Conservation (phyloP, 106 monocot species). For the Dendrobium huoshanense region DNA sequence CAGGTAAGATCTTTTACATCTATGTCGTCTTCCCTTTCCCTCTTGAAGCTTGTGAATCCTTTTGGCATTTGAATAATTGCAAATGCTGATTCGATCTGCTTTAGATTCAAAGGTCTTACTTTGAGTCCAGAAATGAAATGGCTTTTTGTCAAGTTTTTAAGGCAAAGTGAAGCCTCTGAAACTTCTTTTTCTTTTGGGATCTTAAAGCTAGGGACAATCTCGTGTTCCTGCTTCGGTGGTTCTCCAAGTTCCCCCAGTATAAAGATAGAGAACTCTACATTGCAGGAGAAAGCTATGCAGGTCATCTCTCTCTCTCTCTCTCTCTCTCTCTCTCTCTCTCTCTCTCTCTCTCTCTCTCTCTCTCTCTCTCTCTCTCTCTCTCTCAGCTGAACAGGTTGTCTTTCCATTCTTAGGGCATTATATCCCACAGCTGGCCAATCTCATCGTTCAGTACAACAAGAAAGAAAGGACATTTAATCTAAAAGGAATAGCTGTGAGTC, state of each 20-base stretch:
- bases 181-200: conserved; percentile 5
- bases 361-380: conserved; percentile 3
- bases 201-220: conserved; percentile 87
- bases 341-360: conserved; percentile 1
- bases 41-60: neutral
- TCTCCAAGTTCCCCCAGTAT: conserved; percentile 73
- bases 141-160: neutral
- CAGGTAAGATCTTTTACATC: conserved; percentile 12
- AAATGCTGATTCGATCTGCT: neutral
- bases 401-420: conserved; percentile 65
- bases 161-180: conserved; percentile 6
- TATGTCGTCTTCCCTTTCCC: neutral
- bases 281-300: conserved; percentile 94
- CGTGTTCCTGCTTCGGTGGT: conserved; percentile 66
- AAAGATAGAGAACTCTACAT: conserved; percentile 75
- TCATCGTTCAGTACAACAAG: conserved; percentile 79
- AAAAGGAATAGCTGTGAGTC: conserved; percentile 37
- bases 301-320: conserved; percentile 14
- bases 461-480: conserved; percentile 68
- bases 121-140: neutral
- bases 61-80: conserved; percentile 1
- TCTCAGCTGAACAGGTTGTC: neutral
- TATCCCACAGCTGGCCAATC: conserved; percentile 83
- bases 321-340: conserved; percentile 2
- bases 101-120: conserved; percentile 11